Base-by-base conservation (phyloP, 371 early-diverging fungal genomes). In the Apophysomyces sp. region DNA sequence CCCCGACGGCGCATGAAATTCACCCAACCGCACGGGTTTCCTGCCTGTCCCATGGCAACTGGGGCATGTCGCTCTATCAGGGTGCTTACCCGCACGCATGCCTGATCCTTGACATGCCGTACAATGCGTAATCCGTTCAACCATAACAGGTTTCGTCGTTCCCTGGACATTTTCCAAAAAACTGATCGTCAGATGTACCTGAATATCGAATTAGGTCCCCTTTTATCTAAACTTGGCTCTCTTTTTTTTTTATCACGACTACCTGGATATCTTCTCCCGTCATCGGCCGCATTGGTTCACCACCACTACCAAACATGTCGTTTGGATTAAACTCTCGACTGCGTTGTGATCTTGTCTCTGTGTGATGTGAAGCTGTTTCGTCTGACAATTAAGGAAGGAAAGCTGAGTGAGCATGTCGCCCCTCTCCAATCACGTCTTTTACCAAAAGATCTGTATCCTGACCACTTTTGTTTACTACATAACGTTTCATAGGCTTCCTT, bases 401-500 rank as follows among this genome's bases (percentile, higher is more conserved):
- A n/a, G n/a, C n/a, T n/a, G n/a, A n/a, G n/a, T n/a, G n/a, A n/a
- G n/a, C n/a, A n/a, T n/a, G n/a, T n/a, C n/a, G n/a, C n/a, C n/a
- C n/a, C n/a, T n/a, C n/a, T n/a, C n/a, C n/a, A n/a, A n/a, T n/a
- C n/a, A n/a, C n/a, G n/a, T n/a, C n/a, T 28, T 30, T 53, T 29
- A 12, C 26, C 34, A 13, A 0, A 21, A n/a, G 29, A 13, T n/a
- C 11, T 53, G 1, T 53, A 18, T 11, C 24, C 8, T 28, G 24
- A 15, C 54, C 29, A 12, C 24, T 73, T 97, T 97, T 65, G 85
- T 70, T 34, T 92, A 92, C 61, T 97, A 96, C 2, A 92, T 92
- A 97, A 70, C 49, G 94, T 90, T 80, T 96, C 96, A 71, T 98
- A 98, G 1, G 98, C 97, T 66, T 94, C 91, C 74, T 98, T 96